phyloP scores from a whole-genome alignment of 2,329 filamentous ascomycete species.

The Beauveria asiatica region DNA sequence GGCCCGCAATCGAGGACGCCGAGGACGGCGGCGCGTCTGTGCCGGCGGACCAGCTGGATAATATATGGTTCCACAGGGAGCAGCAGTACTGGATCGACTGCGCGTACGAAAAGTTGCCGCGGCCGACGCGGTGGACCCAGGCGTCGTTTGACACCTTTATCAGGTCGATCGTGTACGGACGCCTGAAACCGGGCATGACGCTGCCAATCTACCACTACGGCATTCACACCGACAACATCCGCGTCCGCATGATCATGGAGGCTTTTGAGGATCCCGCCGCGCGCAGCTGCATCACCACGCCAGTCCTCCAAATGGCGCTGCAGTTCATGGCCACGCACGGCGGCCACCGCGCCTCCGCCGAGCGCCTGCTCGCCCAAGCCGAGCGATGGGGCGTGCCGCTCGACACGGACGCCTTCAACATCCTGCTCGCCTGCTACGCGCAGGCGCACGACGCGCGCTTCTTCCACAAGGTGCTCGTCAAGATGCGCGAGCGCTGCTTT shows the following conservation, averaged over 20 bases:
- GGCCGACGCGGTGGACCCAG: constrained; percentile 33
- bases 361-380: constrained; percentile 29
- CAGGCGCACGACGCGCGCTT: constrained; percentile 30
- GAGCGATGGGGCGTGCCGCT: constrained; percentile 30
- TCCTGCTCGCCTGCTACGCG: constrained; percentile 34
- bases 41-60: constrained; percentile 17
- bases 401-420: constrained; percentile 40
- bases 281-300: constrained; percentile 26
- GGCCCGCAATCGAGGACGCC: constrained; percentile 24
- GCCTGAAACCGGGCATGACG: constrained; percentile 24
- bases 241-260: constrained; percentile 29
- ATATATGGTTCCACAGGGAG: constrained; percentile 29
- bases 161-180: constrained; percentile 29
- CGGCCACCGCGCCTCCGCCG: constrained; percentile 26
- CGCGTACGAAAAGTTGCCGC: constrained; percentile 31
- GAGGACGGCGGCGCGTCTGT: constrained; percentile 17
- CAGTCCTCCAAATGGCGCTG: constrained; percentile 36
- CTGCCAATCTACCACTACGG: constrained; percentile 25
- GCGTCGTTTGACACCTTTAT: constrained; percentile 35
- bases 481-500: constrained; percentile 33
- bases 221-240: constrained; percentile 29
- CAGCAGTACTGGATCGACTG: constrained; percentile 22
- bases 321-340: constrained; percentile 29
- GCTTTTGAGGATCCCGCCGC: constrained; percentile 31
- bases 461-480: constrained; percentile 31